These are phyloP conservation scores for Sugiyamaella neomexicana DNA, from an alignment of 1,139 yeast genomes.

Conservation along the genomic window DNA sequence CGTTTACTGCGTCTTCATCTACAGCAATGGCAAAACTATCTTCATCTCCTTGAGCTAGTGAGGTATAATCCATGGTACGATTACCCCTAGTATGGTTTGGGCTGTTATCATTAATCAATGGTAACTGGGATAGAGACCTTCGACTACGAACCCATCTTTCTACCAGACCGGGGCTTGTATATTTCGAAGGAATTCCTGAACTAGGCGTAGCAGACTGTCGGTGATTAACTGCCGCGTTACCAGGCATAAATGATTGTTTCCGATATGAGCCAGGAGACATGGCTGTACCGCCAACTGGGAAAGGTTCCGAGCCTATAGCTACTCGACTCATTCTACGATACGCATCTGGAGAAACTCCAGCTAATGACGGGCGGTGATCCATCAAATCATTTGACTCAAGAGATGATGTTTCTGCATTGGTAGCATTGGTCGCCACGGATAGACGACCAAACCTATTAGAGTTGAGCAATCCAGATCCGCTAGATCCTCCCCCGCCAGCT, in stretches of 20 bases:
- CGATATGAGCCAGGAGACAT: background rate
- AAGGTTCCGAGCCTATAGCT: background rate
- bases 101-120: constrained; percentile 14
- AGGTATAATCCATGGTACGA: constrained; percentile 17
- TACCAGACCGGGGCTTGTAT: constrained; percentile 23
- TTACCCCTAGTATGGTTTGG: constrained; percentile 4
- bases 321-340: constrained; percentile 12
- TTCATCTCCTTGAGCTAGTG: constrained; percentile 18
- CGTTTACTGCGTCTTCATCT: constrained; percentile 24
- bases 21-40: constrained; percentile 29
- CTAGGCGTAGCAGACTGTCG: background rate
- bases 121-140: constrained; percentile 24
- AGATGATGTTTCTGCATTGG: constrained; percentile 10
- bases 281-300: background rate
- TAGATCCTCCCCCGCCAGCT: background rate
- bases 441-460: constrained; percentile 1
- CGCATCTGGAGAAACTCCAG: constrained; percentile 13
- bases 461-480: background rate
- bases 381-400: constrained; percentile 21
- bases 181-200: constrained; percentile 4
- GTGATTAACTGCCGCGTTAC: background rate
- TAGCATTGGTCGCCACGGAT: constrained; percentile 2
- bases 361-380: constrained; percentile 24
- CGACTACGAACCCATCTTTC: constrained; percentile 31
- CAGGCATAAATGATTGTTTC: background rate